These are phyloP conservation scores for Podospora tetraspora DNA, from an alignment of 495 filamentous ascomycete genomes.

Conservation along the genomic window DNA sequence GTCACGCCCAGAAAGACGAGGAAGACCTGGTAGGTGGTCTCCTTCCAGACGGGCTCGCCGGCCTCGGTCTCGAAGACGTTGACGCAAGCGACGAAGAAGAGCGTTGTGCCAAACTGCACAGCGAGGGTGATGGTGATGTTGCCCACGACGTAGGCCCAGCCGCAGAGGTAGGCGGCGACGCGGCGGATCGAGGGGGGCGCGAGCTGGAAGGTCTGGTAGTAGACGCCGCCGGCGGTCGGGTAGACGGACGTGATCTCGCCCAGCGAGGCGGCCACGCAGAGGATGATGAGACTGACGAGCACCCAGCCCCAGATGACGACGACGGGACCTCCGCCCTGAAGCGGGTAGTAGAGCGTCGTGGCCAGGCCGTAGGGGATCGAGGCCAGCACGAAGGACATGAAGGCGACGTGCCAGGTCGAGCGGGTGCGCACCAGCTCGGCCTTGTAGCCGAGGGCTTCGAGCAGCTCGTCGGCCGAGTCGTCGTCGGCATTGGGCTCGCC, in stretches of 20 bases:
- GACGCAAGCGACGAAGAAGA: conserved; percentile 49
- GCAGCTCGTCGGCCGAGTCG: conserved; percentile 41
- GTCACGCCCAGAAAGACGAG: conserved; percentile 56
- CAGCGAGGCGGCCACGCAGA: conserved; percentile 48
- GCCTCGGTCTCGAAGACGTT: conserved; percentile 46
- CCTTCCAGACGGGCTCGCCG: conserved; percentile 35
- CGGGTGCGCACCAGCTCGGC: conserved; percentile 47
- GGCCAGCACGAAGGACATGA: conserved; percentile 54
- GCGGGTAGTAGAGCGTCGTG: conserved; percentile 64
- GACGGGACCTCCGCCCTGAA: conserved; percentile 59
- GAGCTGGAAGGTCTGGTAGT: conserved; percentile 54
- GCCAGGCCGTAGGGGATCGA: conserved; percentile 61
- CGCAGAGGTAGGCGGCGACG: conserved; percentile 58
- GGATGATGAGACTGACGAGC: conserved; percentile 42
- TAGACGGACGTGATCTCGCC: conserved; percentile 55
- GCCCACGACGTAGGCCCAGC: conserved; percentile 62
- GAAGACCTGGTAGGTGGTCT: conserved; percentile 53
- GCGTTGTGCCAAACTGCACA: conserved; percentile 61
- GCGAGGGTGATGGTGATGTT: conserved; percentile 67
- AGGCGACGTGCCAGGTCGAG: conserved; percentile 51
- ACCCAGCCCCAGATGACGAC: conserved; percentile 63
- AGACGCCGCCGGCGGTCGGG: conserved; percentile 52
- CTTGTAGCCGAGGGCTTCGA: conserved; percentile 49
- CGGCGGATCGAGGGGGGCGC: conserved; percentile 37
- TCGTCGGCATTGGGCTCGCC: conserved; percentile 6